Conservation (phyloP, 352 stramenopile species). For the Phytophthora ohioensis region DNA sequence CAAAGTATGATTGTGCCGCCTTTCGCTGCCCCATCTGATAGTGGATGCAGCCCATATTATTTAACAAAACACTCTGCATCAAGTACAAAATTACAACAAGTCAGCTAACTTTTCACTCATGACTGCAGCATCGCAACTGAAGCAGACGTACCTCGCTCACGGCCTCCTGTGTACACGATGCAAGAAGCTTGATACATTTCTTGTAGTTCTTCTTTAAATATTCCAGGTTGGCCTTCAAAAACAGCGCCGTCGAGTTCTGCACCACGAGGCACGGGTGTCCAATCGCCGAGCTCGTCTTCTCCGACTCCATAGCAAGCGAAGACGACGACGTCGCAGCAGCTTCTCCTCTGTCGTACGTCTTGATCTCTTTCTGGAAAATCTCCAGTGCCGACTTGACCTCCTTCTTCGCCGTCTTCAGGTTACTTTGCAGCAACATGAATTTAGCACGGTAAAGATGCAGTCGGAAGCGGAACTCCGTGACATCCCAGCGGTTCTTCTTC, state of each 20-base stretch:
- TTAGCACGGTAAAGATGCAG: constrained; percentile 94
- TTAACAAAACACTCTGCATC: constrained; percentile 80
- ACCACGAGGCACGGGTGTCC: constrained; percentile 81
- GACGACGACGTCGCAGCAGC: constrained; percentile 16
- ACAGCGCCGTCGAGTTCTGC: constrained; percentile 91
- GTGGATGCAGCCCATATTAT: constrained; percentile 95
- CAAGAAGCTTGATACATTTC: constrained; percentile 94
- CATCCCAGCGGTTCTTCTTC: constrained; percentile 66
- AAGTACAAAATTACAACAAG: constrained; percentile 10
- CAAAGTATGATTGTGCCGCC: constrained; percentile 93
- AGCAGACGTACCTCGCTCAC: constrained; percentile 71
- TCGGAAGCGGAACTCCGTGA: constrained; percentile 92
- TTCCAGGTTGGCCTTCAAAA: constrained; percentile 94
- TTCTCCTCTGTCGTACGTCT: constrained; percentile 43
- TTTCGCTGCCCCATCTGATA: constrained; percentile 92
- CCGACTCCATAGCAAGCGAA: constrained; percentile 49
- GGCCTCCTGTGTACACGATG: constrained; percentile 86
- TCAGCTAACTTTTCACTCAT: constrained; percentile 1
- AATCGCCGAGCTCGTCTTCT: constrained; percentile 81
- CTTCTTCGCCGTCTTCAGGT: constrained; percentile 92
- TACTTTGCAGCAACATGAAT: constrained; percentile 87
- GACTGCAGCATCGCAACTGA: not conserved
- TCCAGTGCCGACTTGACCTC: constrained; percentile 94
- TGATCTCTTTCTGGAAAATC: constrained; percentile 94
- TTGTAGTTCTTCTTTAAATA: constrained; percentile 95